Evolutionary conservation across 2,329 filamentous ascomycete genomes (phyloP).

Genomic region (Colletotrichum incanum): DNA sequence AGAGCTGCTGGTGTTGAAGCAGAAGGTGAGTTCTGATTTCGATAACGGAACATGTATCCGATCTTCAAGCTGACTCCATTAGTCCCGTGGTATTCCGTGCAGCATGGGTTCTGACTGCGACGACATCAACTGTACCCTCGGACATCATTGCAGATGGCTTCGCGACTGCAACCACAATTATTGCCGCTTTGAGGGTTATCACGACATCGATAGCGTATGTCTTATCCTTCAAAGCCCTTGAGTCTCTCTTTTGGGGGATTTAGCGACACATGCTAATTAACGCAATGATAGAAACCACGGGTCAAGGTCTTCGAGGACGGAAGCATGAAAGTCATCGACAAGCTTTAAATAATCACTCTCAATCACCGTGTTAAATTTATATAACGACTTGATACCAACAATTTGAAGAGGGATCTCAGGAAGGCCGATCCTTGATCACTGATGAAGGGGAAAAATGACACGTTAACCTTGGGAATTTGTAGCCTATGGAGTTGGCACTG

Average conservation of each 20-base stretch:
- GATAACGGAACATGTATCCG: no score
- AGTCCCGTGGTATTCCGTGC: conserved; percentile 44
- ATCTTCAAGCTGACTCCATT: neutral
- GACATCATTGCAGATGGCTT: conserved; percentile 46
- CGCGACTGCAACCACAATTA: conserved; percentile 40
- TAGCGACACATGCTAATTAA: neutral
- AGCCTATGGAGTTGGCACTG: neutral
- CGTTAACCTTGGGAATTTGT: neutral
- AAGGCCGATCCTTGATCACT: neutral
- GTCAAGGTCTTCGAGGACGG: conserved; percentile 41
- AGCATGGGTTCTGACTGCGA: conserved; percentile 40
- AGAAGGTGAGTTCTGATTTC: conserved; percentile 32
- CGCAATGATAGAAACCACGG: conserved; percentile 18
- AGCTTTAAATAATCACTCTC: neutral
- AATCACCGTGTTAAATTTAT: neutral
- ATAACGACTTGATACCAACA: neutral
- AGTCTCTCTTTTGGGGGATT: neutral
- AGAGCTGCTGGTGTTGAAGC: conserved; percentile 45
- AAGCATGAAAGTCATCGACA: conserved; percentile 24
- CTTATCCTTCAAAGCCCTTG: neutral
- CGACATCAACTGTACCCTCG: conserved; percentile 43
- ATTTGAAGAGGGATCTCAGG: neutral
- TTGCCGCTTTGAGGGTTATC: conserved; percentile 46
- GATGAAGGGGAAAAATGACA: neutral
- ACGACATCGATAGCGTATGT: conserved; percentile 45